Base-by-base conservation (phyloP, 768 basidiomycete genomes). In the Exidia glandulosa region DNA sequence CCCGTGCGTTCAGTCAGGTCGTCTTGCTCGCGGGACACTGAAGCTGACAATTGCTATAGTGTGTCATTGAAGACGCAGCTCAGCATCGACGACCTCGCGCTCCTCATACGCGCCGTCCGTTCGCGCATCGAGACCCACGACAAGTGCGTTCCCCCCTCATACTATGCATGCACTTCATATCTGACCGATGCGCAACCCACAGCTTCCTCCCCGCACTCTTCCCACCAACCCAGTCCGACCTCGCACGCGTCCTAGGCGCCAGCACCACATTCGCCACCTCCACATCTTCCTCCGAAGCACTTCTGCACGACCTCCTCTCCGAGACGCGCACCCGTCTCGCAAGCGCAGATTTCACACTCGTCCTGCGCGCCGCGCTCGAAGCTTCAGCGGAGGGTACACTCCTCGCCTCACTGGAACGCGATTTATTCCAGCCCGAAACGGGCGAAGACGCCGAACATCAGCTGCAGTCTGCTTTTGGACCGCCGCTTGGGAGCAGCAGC, bases 341-440 rank as follows among this genome's bases (percentile, higher is more conserved):
- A 1, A 86, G 86, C 0, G 72, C 84, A 0, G 87, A 94, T 69
- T 92, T 91, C 62, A 74, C 79, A 3, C 72, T 76, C 55, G 86
- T 90, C 0, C 76, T 94, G 10, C 84, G 86, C 57, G 80, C 79
- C n/a, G 83, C 82, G 57, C 77, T 96, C 29, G 89, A 36, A 36
- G 10, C 16, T 36, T 9, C 34, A 2, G 10, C 16, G 36, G 82
- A 84, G 16, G 79, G 79, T 33, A 75, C 84, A 5, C 67, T 95
- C 30, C 77, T 89, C 60, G 75, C 76, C 1, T 81, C 82, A 5
- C 75, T 96, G 37, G 81, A 84, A 65, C 76, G 73, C 58, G 81
- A 84, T n/a, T 78, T 90, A 27, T 94, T 90, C 66, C 69, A 62
- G 23, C 70, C 67, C 29, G 68, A 67, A 50, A 47, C 32, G 31